These are phyloP conservation scores for Auxenochlorella protothecoides DNA, from an alignment of 139 green algal genomes.

Conservation along the genomic window DNA sequence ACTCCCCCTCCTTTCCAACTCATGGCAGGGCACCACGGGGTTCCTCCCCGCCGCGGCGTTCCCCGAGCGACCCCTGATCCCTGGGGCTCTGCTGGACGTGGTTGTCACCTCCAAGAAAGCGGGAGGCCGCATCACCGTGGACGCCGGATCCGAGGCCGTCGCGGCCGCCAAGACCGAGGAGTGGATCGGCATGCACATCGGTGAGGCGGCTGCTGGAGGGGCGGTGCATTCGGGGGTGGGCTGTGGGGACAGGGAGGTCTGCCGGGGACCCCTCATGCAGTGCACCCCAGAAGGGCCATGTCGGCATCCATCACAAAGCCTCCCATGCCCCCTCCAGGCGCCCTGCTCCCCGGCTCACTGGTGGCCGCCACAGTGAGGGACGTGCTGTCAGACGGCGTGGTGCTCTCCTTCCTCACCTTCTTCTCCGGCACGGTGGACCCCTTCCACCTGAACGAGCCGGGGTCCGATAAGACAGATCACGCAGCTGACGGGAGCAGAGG, in stretches of 20 bases:
- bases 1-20: background rate
- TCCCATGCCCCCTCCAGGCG: constrained; percentile 9
- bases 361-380: constrained; percentile 50
- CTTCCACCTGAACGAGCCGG: constrained; percentile 59
- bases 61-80: constrained; percentile 6
- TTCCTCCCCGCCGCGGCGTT: constrained; percentile 46
- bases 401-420: constrained; percentile 77
- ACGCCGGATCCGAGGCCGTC: constrained; percentile 15
- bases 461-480: constrained; percentile 38
- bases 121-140: constrained; percentile 22
- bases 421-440: constrained; percentile 80
- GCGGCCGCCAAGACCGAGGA: constrained; percentile 21
- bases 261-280: too few species aligned
- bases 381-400: constrained; percentile 65
- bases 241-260: too few species aligned
- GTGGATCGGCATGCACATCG: constrained; percentile 53
- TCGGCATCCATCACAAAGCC: background rate
- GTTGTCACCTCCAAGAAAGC: constrained; percentile 16
- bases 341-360: constrained; percentile 66
- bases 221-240: too few species aligned
- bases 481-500: constrained; percentile 1
- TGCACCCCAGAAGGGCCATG: too few species aligned
- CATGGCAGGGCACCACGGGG: constrained; percentile 37
- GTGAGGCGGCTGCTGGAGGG: background rate
- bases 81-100: constrained; percentile 47